Evolutionary conservation across 768 basidiomycete species (phyloP), one percentile per base, ranked within the genome.

Genomic region (Cyathus striatus): DNA sequence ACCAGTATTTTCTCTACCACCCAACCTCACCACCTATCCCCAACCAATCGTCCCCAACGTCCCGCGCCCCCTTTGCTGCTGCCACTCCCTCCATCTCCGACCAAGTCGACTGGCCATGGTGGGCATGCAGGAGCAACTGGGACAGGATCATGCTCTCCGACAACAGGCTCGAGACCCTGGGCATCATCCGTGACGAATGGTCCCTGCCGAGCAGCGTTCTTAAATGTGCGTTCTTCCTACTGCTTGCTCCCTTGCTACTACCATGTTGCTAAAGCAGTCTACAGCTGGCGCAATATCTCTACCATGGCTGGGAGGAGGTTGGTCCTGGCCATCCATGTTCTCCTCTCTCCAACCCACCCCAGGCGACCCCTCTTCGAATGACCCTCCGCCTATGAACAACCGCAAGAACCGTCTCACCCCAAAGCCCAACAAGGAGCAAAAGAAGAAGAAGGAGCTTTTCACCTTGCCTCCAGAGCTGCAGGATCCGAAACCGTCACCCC

Each of bases 1-100:
- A 76, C 53, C 79, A 85, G 21, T 85, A 80, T 56, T 54, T 80
- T 30, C 50, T 65, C 23, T 66, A 63, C 60, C 54, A 41, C n/a
- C n/a, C n/a, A n/a, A n/a, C n/a, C n/a, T n/a, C n/a, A n/a, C n/a
- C n/a, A n/a, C n/a, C n/a, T n/a, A n/a, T n/a, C n/a, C n/a, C n/a
- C n/a, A n/a, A n/a, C n/a, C n/a, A n/a, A n/a, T n/a, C n/a, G n/a
- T n/a, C n/a, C n/a, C n/a, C n/a, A n/a, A n/a, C n/a, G n/a, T n/a
- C n/a, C n/a, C n/a, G n/a, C n/a, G n/a, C n/a, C n/a, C n/a, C n/a
- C n/a, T n/a, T n/a, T n/a, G n/a, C n/a, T n/a, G n/a, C n/a, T n/a
- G n/a, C n/a, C n/a, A n/a, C n/a, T n/a, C n/a, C n/a, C n/a, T n/a
- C n/a, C n/a, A n/a, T n/a, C n/a, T n/a, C n/a, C n/a, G n/a, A n/a